phyloP scores from a whole-genome alignment of 1,284 basidiomycete genomes.

The Fomitopsis betulina region DNA sequence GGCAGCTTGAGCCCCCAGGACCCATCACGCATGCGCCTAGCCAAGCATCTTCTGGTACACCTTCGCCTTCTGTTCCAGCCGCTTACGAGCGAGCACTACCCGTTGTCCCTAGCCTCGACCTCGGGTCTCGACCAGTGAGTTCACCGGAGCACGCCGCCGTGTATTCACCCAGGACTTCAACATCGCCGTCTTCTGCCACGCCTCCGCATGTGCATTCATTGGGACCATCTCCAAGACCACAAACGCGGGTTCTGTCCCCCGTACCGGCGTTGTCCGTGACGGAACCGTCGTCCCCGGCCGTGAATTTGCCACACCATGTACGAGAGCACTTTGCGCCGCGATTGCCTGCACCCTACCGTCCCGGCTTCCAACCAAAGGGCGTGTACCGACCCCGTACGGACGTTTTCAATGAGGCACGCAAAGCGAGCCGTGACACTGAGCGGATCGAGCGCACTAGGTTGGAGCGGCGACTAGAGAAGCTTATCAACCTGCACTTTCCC shows the following conservation, averaged over 20 bases:
- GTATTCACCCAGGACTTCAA: conserved; percentile 14
- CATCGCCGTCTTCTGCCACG: conserved; percentile 20
- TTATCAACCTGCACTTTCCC: conserved; percentile 81
- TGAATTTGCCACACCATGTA: conserved; percentile 17
- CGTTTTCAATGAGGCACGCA: conserved; percentile 66
- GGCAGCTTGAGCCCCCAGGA: conserved; percentile 14
- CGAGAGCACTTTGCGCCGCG: conserved; percentile 20
- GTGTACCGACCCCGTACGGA: conserved; percentile 70
- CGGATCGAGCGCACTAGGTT: conserved; percentile 78
- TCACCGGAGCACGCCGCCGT: neutral
- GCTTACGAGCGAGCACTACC: conserved; percentile 20
- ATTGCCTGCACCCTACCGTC: conserved; percentile 58
- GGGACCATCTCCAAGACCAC: conserved; percentile 1
- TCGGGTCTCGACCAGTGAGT: neutral
- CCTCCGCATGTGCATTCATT: conserved; percentile 8
- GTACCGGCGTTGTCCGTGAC: conserved; percentile 22
- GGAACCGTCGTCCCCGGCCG: conserved; percentile 24
- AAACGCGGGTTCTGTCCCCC: conserved; percentile 6
- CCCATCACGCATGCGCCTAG: conserved; percentile 15
- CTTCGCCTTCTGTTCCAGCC: conserved; percentile 16
- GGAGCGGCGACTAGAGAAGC: conserved; percentile 80
- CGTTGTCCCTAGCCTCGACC: conserved; percentile 19
- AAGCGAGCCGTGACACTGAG: conserved; percentile 49
- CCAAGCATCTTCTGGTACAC: conserved; percentile 16
- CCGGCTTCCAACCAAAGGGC: conserved; percentile 81